phyloP scores from a whole-genome alignment of 257 asterid species.

The Solanum sejunctum region DNA sequence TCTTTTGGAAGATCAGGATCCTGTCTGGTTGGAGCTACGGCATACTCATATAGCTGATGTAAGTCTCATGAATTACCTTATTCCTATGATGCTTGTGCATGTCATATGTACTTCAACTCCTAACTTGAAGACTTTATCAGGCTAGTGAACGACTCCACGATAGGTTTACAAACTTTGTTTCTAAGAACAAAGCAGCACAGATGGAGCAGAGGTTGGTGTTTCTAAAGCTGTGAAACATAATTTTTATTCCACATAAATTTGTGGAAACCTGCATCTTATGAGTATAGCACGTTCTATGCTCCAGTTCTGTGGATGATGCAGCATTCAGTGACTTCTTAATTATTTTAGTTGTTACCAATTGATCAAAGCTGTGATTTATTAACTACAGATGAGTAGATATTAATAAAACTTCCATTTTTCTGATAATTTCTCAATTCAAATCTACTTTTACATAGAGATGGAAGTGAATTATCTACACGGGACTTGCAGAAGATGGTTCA shows the following conservation, averaged over 20 bases:
- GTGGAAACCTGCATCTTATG: not conserved
- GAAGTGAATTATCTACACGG: constrained; percentile 81
- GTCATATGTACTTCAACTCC: constrained; percentile 7
- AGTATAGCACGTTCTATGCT: not conserved
- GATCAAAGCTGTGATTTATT: not conserved
- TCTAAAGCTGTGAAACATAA: not conserved
- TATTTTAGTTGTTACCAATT: not conserved
- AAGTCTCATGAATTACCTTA: constrained; percentile 4
- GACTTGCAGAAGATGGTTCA: constrained; percentile 98
- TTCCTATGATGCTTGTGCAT: not conserved
- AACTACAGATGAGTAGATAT: not conserved
- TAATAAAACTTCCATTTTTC: not conserved
- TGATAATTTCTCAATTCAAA: constrained; percentile 3
- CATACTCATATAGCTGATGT: constrained; percentile 96
- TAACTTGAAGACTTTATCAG: constrained; percentile 25
- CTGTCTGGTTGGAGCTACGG: constrained; percentile 92
- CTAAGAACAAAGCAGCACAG: constrained; percentile 98
- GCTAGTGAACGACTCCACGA: constrained; percentile 83
- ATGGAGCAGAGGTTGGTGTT: constrained; percentile 75
- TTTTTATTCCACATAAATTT: not conserved
- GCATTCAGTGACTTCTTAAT: not conserved
- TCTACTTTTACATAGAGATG: constrained; percentile 50
- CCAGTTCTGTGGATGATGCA: not conserved
- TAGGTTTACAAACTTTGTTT: constrained; percentile 70
- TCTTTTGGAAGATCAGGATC: constrained; percentile 86